Percentiles rank a stretch among this genome's conserved stretches.
These are phyloP conservation scores for Cadophora luteo-olivacea DNA, from an alignment of 2,329 filamentous ascomycete genomes.

Conservation along the genomic window DNA sequence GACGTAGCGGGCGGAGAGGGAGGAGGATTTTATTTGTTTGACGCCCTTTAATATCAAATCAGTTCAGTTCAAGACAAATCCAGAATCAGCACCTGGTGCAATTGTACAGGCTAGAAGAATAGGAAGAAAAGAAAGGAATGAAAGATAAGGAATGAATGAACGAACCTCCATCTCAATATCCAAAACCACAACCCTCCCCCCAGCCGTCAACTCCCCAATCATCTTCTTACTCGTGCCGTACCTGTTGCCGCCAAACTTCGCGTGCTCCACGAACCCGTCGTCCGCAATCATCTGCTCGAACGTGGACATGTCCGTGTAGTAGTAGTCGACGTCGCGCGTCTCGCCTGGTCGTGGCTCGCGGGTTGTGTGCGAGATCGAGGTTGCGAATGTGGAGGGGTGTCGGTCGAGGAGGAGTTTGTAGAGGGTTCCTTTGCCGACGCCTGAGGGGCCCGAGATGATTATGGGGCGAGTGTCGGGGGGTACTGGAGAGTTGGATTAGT, in stretches of 20 bases:
- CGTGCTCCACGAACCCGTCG: conserved; percentile 82
- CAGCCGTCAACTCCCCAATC: conserved; percentile 75
- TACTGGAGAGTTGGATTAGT: conserved; percentile 21
- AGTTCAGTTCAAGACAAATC: no score
- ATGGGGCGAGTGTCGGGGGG: conserved; percentile 59
- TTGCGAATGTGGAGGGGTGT: conserved; percentile 61
- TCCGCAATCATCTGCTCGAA: conserved; percentile 73
- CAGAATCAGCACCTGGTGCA: no score
- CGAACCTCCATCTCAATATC: conserved; percentile 96
- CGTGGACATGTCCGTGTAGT: conserved; percentile 71
- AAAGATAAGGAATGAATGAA: conserved; percentile 12
- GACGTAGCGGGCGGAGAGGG: conserved; percentile 78
- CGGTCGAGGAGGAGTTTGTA: conserved; percentile 72
- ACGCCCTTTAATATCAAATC: conserved; percentile 65
- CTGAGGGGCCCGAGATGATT: conserved; percentile 81
- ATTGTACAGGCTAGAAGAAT: no score
- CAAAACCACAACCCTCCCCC: conserved; percentile 78
- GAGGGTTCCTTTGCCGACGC: conserved; percentile 83
- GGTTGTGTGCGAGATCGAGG: conserved; percentile 79
- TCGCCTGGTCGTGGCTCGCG: conserved; percentile 78
- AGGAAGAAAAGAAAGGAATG: not conserved
- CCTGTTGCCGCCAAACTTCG: conserved; percentile 82
- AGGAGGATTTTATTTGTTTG: conserved; percentile 85
- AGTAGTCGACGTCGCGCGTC: conserved; percentile 78
- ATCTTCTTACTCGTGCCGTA: conserved; percentile 87